Conservation (phyloP, 2,329 filamentous ascomycete genomes). For the Pestalotiopsis sp. region DNA sequence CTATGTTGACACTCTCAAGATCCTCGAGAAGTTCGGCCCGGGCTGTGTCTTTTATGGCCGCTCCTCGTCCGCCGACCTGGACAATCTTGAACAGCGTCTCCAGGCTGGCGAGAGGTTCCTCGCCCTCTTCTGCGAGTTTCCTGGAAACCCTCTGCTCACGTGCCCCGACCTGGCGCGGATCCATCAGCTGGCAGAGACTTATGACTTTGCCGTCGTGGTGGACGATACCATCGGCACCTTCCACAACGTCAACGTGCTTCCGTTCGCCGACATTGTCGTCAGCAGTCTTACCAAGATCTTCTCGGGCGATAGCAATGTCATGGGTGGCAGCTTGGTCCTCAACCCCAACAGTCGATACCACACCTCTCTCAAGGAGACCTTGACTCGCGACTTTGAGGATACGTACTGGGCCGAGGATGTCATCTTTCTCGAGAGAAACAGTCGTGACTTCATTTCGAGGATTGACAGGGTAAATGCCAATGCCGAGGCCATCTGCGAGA, state of each 20-base stretch:
- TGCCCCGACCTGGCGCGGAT: slow-evolving; percentile 87
- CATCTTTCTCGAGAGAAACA: slow-evolving; percentile 95
- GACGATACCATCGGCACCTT: slow-evolving; percentile 98
- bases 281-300: slow-evolving; percentile 97
- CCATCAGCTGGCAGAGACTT: slow-evolving; percentile 74
- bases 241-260: slow-evolving; percentile 91
- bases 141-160: slow-evolving; percentile 85
- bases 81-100: slow-evolving; percentile 78
- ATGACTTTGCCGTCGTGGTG: slow-evolving; percentile 86
- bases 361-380: slow-evolving; percentile 64
- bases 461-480: slow-evolving; percentile 86
- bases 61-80: slow-evolving; percentile 75
- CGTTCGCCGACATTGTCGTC: slow-evolving; percentile 86
- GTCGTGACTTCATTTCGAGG: slow-evolving; percentile 82
- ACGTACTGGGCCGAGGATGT: slow-evolving; percentile 94
- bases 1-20: slow-evolving; percentile 95
- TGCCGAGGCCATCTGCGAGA: slow-evolving; percentile 78
- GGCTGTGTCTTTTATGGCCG: slow-evolving; percentile 88
- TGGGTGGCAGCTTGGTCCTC: slow-evolving; percentile 78
- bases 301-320: slow-evolving; percentile 96
- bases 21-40: slow-evolving; percentile 90
- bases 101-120: slow-evolving; percentile 75
- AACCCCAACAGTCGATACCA: slow-evolving; percentile 75
- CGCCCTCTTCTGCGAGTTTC: slow-evolving; percentile 92
- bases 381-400: slow-evolving; percentile 74